A percentile compares a stretch with the other conserved stretches of the same genome.
phyloP scores from a whole-genome alignment of 1,284 basidiomycete genomes.

The Puccinia polysora region DNA sequence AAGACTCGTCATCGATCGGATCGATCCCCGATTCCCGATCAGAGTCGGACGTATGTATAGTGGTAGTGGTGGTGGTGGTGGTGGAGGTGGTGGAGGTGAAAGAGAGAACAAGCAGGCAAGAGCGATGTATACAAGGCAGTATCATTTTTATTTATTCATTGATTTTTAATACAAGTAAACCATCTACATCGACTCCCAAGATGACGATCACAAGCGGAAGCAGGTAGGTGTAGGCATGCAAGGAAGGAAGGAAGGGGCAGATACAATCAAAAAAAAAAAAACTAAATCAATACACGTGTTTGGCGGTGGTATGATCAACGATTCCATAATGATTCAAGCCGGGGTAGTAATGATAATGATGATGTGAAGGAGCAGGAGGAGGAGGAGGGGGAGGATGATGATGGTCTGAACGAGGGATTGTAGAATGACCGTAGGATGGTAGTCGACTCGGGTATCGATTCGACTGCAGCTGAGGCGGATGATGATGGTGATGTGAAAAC shows the following conservation, averaged over 20 bases:
- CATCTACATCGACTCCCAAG: too few relatives aligned
- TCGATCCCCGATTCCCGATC: too few relatives aligned
- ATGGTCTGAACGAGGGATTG: background rate
- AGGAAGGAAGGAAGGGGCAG: background rate
- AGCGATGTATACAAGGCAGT: background rate
- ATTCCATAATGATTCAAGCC: too few relatives aligned
- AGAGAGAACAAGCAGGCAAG: too few relatives aligned
- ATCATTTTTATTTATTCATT: background rate
- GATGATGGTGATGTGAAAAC: background rate
- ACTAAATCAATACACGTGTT: constrained; percentile 1
- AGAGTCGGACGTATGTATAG: too few relatives aligned
- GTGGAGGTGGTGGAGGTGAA: too few relatives aligned
- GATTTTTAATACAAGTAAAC: background rate
- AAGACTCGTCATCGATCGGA: too few relatives aligned
- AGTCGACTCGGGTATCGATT: too few relatives aligned
- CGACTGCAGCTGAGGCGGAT: background rate
- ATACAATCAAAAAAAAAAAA: background rate
- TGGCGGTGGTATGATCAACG: background rate
- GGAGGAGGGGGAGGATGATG: background rate
- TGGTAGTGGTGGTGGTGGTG: too few relatives aligned
- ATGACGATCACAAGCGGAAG: too few relatives aligned
- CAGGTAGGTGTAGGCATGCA: too few relatives aligned
- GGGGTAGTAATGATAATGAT: background rate
- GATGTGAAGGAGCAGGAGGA: background rate
- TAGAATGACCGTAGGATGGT: background rate